A percentile compares a stretch with the other conserved stretches of the same genome.
These are phyloP conservation scores for thale cress (Arabidopsis thaliana) DNA, from an alignment of 345 rosid species.

Conservation along the genomic window TAIR10.1 NC_003075.7:18361501-18362000, in stretches of 20 bases:
- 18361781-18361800: not conserved
- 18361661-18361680: not conserved
- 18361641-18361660: not conserved
- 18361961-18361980: not conserved
- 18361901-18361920: not conserved
- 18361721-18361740: slow-evolving; percentile 8
- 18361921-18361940: not conserved
- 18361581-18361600: not conserved
- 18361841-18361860: not conserved
- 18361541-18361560: not conserved
- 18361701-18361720: slow-evolving; percentile 24
- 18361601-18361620: not conserved
- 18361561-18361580: not conserved
- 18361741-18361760: slow-evolving; percentile 4
- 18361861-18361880: not conserved
- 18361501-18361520: no score
- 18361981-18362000: not conserved
- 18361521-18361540: not conserved
- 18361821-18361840: slow-evolving; percentile 1
- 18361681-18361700: slow-evolving; percentile 1
- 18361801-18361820: slow-evolving; percentile 21
- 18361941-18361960: not conserved
- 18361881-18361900: not conserved
- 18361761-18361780: not conserved
- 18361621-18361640: not conserved